Conservation (phyloP, 345 rosid genomes). For the Hibiscus tridactylites region DNA sequence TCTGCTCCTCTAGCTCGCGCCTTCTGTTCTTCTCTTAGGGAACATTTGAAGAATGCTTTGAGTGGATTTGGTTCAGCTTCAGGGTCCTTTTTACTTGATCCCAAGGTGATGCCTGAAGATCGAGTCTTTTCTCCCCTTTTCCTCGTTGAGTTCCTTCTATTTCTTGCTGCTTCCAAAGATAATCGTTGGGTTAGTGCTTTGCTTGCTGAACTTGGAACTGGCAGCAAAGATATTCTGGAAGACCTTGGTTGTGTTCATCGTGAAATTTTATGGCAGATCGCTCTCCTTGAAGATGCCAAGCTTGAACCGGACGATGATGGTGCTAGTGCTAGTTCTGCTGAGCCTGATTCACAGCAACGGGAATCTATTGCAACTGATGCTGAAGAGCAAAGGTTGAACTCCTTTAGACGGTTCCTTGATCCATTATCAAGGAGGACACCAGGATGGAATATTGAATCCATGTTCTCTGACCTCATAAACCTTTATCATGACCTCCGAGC, state of each 20-base stretch:
- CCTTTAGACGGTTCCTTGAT: conserved; percentile 90
- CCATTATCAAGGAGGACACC: conserved; percentile 77
- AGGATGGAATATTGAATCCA: conserved; percentile 79
- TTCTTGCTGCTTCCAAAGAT: conserved; percentile 91
- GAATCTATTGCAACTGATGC: conserved; percentile 38
- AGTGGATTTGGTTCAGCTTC: conserved; percentile 41
- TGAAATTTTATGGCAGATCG: conserved; percentile 87
- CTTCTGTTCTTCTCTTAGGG: conserved; percentile 73
- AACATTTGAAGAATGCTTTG: conserved; percentile 67
- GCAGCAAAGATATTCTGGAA: conserved; percentile 76
- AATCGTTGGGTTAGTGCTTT: conserved; percentile 92
- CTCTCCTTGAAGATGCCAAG: conserved; percentile 72
- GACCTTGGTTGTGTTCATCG: conserved; percentile 77
- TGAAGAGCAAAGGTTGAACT: conserved; percentile 80
- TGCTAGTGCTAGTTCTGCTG: conserved; percentile 31
- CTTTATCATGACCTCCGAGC: conserved; percentile 86
- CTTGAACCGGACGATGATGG: conserved; percentile 46
- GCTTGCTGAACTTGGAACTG: conserved; percentile 75
- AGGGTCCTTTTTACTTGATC: conserved; percentile 72
- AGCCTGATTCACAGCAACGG: conserved; percentile 38
- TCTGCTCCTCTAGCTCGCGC: conserved; percentile 86
- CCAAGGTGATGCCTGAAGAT: conserved; percentile 39
- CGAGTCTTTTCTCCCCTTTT: conserved; percentile 72
- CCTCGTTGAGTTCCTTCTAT: conserved; percentile 84
- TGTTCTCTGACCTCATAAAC: conserved; percentile 84